Evolutionary conservation across 345 rosid species (phyloP).

Genomic region (Rhodamnia argentea): DNA sequence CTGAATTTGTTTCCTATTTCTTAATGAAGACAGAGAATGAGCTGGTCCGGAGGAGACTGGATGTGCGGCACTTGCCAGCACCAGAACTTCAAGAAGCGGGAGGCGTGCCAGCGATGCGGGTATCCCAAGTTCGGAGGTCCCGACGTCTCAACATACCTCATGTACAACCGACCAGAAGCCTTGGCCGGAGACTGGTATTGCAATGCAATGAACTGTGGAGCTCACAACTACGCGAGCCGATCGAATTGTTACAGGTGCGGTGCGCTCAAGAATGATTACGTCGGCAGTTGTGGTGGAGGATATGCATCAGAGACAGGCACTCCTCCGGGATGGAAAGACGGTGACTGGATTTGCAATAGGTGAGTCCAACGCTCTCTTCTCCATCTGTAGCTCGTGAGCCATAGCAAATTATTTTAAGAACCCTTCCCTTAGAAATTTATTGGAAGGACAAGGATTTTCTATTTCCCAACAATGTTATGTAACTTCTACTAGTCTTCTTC

Average conservation of each 20-base stretch:
- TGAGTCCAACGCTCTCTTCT: conserved; percentile 3
- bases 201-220: conserved; percentile 66
- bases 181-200: conserved; percentile 98
- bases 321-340: conserved; percentile 88
- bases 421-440: not conserved
- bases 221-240: conserved; percentile 89
- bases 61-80: conserved; percentile 35
- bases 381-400: not conserved
- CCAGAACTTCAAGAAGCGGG: conserved; percentile 42
- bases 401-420: not conserved
- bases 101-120: conserved; percentile 35
- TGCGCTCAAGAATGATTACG: conserved; percentile 29
- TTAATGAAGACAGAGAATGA: not conserved
- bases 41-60: conserved; percentile 38
- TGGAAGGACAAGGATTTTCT: not conserved
- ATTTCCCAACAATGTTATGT: not conserved
- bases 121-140: conserved; percentile 36
- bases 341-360: conserved; percentile 92
- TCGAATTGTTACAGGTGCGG: conserved; percentile 71
- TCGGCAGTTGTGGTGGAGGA: conserved; percentile 1
- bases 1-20: not conserved
- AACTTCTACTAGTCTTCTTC: not conserved
- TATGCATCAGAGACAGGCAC: conserved; percentile 22
- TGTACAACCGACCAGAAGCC: conserved; percentile 23
- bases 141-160: conserved; percentile 17